Conservation (phyloP, 371 early-diverging fungal genomes). For the Mucor piriformis region DNA sequence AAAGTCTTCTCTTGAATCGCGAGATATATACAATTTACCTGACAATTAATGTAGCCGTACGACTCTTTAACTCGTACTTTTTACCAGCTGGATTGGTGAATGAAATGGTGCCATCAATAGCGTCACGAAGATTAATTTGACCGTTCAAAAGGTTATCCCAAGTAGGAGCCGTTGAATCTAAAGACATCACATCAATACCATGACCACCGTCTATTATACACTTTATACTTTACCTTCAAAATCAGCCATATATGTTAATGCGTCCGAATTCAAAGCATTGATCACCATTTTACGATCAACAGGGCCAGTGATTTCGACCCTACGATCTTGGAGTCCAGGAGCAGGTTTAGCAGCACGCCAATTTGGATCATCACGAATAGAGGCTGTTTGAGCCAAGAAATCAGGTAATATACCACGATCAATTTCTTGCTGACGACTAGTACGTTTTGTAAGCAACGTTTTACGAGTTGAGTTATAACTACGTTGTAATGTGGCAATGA, state of each 20-base stretch:
- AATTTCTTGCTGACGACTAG: constrained; percentile 74
- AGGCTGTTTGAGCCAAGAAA: constrained; percentile 90
- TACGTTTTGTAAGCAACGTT: constrained; percentile 74
- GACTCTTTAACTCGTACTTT: constrained; percentile 85
- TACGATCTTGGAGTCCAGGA: constrained; percentile 88
- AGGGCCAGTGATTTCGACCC: constrained; percentile 97
- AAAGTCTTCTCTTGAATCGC: background rate
- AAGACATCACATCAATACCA: constrained; percentile 1
- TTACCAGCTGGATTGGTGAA: constrained; percentile 90
- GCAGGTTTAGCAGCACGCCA: constrained; percentile 92
- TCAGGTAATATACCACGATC: constrained; percentile 85
- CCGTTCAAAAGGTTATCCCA: constrained; percentile 89
- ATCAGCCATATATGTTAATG: constrained; percentile 95
- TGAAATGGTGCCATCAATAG: constrained; percentile 82
- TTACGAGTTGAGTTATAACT: constrained; percentile 86
- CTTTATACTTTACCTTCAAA: constrained; percentile 96
- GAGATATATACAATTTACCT: constrained; percentile 51
- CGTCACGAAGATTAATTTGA: constrained; percentile 93
- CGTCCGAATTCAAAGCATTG: constrained; percentile 94
- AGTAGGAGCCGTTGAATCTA: constrained; percentile 93
- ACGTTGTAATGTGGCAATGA: constrained; percentile 86
- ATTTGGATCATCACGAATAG: constrained; percentile 84
- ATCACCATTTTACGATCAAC: constrained; percentile 98
- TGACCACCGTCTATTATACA: too few species aligned
- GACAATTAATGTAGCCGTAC: constrained; percentile 86